Evolutionary conservation across 202 grass and related monocot genomes (phyloP).

Genomic region (Panicum hallii): DNA sequence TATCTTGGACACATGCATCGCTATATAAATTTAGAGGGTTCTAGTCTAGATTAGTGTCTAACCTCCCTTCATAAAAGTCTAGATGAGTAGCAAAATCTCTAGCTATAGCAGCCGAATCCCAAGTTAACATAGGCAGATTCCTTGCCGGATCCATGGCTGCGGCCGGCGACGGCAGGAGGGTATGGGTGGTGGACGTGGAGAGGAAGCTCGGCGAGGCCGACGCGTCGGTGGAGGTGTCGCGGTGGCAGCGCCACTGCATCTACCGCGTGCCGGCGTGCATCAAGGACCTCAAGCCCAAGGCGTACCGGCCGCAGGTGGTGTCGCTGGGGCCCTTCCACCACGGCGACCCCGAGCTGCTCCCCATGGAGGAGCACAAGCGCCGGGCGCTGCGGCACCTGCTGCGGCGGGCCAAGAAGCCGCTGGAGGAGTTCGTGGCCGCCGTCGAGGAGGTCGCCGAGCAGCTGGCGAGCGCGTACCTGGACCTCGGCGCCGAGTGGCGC

Average conservation of each 20-base stretch:
- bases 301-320: conserved; percentile 77
- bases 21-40: conserved; percentile 21
- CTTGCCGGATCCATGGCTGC: background rate
- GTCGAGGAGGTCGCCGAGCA: conserved; percentile 45
- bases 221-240: conserved; percentile 51
- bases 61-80: background rate
- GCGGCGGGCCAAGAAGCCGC: conserved; percentile 43
- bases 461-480: conserved; percentile 63
- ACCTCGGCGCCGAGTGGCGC: conserved; percentile 55
- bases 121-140: background rate
- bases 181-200: conserved; percentile 64
- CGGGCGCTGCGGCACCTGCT: conserved; percentile 81
- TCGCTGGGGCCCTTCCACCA: conserved; percentile 87
- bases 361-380: conserved; percentile 89
- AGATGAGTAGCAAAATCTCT: background rate
- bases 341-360: conserved; percentile 36
- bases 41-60: background rate
- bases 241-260: conserved; percentile 62
- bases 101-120: background rate
- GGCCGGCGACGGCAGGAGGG: conserved; percentile 8
- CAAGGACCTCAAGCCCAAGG: conserved; percentile 62
- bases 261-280: conserved; percentile 81
- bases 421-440: conserved; percentile 52
- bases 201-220: conserved; percentile 43
- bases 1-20: background rate